A percentile compares a stretch with the other conserved stretches of the same genome.
Evolutionary conservation across 1,139 yeast species (phyloP).

Genomic region (Nadsonia starkeyi-henricii): DNA sequence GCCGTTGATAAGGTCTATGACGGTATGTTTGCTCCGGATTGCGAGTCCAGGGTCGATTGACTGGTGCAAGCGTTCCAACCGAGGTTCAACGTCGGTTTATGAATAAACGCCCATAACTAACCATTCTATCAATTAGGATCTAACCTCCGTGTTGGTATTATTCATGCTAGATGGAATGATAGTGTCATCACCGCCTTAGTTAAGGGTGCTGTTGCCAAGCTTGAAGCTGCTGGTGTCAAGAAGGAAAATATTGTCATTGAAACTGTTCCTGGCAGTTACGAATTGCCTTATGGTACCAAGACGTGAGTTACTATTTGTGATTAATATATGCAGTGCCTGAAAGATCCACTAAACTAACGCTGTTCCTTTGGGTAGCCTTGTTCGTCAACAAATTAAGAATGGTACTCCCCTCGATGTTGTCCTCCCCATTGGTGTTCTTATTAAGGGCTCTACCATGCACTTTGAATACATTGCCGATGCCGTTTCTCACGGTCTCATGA

Average conservation of each 20-base stretch:
- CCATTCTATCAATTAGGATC: conserved; percentile 29
- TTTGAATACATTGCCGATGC: conserved; percentile 93
- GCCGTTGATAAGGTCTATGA: conserved; percentile 56
- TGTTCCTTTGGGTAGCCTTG: conserved; percentile 20
- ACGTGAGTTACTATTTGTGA: conserved; percentile 10
- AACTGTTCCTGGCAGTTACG: conserved; percentile 89
- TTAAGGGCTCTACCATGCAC: conserved; percentile 96
- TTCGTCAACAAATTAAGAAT: conserved; percentile 31
- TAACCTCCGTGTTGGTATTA: conserved; percentile 59
- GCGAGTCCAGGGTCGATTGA: not conserved
- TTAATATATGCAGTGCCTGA: not conserved
- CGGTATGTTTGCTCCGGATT: conserved; percentile 12
- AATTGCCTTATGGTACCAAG: conserved; percentile 72
- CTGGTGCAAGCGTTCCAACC: not conserved
- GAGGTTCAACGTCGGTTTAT: too few species aligned
- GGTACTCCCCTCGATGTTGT: conserved; percentile 62
- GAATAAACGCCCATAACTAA: not conserved
- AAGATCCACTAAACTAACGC: too few species aligned
- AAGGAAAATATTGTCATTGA: conserved; percentile 66
- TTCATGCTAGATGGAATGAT: conserved; percentile 92
- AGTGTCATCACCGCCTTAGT: conserved; percentile 67
- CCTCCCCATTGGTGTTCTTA: conserved; percentile 85
- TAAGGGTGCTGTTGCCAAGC: conserved; percentile 53
- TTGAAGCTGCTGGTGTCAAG: conserved; percentile 52
- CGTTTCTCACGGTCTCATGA: conserved; percentile 76